Conservation (phyloP, 1,139 yeast genomes). For the Yamadazyma siamensis region DNA sequence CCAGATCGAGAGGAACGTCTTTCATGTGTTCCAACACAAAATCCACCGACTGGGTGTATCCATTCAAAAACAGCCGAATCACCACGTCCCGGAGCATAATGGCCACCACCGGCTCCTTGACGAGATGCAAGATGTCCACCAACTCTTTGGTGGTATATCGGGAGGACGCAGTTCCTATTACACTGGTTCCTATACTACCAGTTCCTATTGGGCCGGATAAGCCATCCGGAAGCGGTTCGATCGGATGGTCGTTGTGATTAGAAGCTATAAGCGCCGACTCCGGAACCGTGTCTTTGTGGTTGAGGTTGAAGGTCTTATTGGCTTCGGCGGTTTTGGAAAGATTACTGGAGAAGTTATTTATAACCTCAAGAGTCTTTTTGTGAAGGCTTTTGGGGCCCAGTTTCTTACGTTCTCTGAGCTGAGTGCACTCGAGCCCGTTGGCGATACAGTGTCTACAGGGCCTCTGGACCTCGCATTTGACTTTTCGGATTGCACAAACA, state of each 20-base stretch:
- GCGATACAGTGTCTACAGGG: constrained; percentile 41
- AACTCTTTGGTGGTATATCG: constrained; percentile 19
- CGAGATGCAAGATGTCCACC: constrained; percentile 19
- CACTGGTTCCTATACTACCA: constrained; percentile 3
- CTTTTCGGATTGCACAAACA: constrained; percentile 44
- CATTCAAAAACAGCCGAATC: constrained; percentile 25
- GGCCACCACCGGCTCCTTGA: constrained; percentile 22
- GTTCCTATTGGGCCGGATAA: too few species aligned
- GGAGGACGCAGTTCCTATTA: background rate
- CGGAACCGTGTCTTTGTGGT: constrained; percentile 7
- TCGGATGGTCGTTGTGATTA: constrained; percentile 15
- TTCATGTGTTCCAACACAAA: constrained; percentile 22
- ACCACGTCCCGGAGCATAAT: constrained; percentile 27
- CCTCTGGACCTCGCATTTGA: constrained; percentile 35
- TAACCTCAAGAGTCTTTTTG: constrained; percentile 34
- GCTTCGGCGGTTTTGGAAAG: constrained; percentile 14
- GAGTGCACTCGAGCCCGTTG: constrained; percentile 36
- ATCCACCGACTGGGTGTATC: constrained; percentile 22
- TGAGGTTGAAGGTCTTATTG: constrained; percentile 10
- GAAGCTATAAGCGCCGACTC: constrained; percentile 12
- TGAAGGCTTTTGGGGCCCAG: constrained; percentile 43
- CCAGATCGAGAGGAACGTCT: constrained; percentile 15
- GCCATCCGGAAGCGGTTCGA: constrained; percentile 15
- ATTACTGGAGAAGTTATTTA: constrained; percentile 24
- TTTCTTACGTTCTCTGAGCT: constrained; percentile 35